Evolutionary conservation across 805 yeast genomes (phyloP), one percentile per base, ranked within the genome.

Genomic region (Starmerella etchellsii): DNA sequence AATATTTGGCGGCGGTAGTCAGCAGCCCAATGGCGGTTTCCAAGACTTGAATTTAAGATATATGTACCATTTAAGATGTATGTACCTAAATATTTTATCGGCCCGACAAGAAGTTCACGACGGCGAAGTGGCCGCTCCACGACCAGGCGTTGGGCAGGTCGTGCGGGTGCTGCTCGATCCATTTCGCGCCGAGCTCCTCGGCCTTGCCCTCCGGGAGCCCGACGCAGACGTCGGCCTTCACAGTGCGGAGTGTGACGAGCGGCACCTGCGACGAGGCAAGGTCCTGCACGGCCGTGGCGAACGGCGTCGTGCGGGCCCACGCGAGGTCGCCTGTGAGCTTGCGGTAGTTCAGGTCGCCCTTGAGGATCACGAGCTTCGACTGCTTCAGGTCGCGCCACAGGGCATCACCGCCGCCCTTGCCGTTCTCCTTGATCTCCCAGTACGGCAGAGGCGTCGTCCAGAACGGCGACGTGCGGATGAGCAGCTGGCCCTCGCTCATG

Each of bases 321-420:
- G 68, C 69, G 60, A 87, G 71, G 55, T 91, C 99, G 37, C 84
- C 95, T 2, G 94, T 81, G 44, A 93, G 64, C 61, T 91, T 91
- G 62, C 99, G 75, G 64, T 93, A 88, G 65, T 91, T 91, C 62
- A 91, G 70, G 55, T 91, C 99, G 43, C 99, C 99, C 64, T 91
- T 91, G 61, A 88, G 79, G 47, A 91, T 74, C 46, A 88, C 69
- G 39, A 76, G 67, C 11, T 93, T 79, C 14, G 76, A 63, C 21
- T 55, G 52, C 44, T 64, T 58, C 48, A 91, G 66, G 40, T 75
- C 74, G 6, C 70, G 57, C 63, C 79, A 77, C 21, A 84, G 64
- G 37, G 67, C 71, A 5, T 69, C 65, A 38, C 84, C 87, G 34
- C 77, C 74, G 34, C 65, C 64, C 2, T 61, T 60, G 43, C 78